Evolutionary conservation across 2,329 filamentous ascomycete genomes (phyloP).

Genomic region (Pseudopyrenochaeta lycopersici): DNA sequence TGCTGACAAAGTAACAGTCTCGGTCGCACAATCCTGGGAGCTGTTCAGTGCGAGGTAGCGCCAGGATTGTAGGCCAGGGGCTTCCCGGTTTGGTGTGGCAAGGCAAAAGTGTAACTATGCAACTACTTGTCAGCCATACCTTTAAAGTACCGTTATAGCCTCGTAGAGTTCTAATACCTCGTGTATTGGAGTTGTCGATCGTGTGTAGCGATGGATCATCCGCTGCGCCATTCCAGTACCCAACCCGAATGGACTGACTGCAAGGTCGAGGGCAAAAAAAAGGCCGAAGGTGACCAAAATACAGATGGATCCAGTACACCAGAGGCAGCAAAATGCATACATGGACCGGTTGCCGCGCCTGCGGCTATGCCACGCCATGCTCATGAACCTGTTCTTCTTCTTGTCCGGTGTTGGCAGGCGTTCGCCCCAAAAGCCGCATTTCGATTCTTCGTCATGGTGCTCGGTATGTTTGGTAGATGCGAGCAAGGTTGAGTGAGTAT

Average conservation of each 20-base stretch:
- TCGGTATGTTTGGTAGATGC: background rate
- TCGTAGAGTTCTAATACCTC: slow-evolving; percentile 1
- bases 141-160: background rate
- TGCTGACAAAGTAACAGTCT: slow-evolving; percentile 14
- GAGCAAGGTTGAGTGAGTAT: background rate
- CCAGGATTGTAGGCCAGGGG: slow-evolving; percentile 25
- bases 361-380: background rate
- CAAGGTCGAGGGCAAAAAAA: slow-evolving; percentile 10
- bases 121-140: background rate
- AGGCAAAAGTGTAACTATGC: slow-evolving; percentile 33
- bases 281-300: slow-evolving; percentile 3
- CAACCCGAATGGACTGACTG: slow-evolving; percentile 5
- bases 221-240: slow-evolving; percentile 12
- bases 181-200: background rate
- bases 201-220: slow-evolving; percentile 2
- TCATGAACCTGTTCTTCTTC: background rate
- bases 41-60: slow-evolving; percentile 10
- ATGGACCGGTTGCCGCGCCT: background rate
- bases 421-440: slow-evolving; percentile 21
- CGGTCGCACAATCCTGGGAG: slow-evolving; percentile 11
- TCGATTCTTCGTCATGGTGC: slow-evolving; percentile 15
- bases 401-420: background rate
- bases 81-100: slow-evolving; percentile 17
- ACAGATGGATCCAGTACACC: slow-evolving; percentile 5
- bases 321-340: slow-evolving; percentile 11